A percentile compares a stretch with the other conserved stretches of the same genome.
phyloP scores from a whole-genome alignment of 108 stramenopile genomes.

The Cyclostephanos tholiformis region DNA sequence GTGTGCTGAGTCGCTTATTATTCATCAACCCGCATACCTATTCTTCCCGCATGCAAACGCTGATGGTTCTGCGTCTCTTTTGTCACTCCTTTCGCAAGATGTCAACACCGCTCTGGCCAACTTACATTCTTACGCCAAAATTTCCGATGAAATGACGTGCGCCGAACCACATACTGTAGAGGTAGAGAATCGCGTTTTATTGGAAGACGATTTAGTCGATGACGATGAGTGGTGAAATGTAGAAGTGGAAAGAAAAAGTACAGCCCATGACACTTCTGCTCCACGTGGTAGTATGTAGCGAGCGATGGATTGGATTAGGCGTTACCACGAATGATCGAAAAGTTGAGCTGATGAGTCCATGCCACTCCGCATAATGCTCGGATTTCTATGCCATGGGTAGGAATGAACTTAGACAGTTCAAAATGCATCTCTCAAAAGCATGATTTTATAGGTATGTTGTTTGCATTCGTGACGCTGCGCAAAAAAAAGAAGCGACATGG shows the following conservation, averaged over 20 bases:
- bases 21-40: neutral
- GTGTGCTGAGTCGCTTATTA: conserved; percentile 8
- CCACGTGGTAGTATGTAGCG: no score
- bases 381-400: no score
- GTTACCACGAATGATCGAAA: no score
- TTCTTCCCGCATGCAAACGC: no score
- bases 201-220: conserved; percentile 48
- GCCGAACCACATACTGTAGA: neutral
- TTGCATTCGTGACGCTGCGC: no score
- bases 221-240: conserved; percentile 31
- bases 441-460: no score
- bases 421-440: no score
- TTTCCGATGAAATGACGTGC: conserved; percentile 20
- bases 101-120: conserved; percentile 58
- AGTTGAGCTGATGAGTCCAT: no score
- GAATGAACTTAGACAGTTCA: no score
- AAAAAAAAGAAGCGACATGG: neutral
- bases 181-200: conserved; percentile 20
- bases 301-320: no score
- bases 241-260: neutral
- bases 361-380: no score
- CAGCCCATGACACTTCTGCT: no score
- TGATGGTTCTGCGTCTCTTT: conserved; percentile 1
- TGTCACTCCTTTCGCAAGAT: conserved; percentile 23
- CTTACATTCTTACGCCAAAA: conserved; percentile 57